phyloP scores from a whole-genome alignment of 805 yeast genomes.

The Groenewaldozyma salmanticensis region DNA sequence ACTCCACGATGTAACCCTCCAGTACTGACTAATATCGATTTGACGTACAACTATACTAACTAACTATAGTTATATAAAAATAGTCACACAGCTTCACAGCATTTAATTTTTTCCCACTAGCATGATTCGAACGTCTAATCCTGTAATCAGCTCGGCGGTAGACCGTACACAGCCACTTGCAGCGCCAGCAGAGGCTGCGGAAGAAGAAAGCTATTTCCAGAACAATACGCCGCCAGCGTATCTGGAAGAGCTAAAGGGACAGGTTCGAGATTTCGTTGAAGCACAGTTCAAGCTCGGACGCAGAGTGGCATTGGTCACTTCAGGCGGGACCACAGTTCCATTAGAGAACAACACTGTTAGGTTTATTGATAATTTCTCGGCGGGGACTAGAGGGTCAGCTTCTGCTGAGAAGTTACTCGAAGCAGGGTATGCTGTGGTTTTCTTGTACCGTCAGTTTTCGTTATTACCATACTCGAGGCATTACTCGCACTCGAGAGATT shows the following conservation, averaged over 20 bases:
- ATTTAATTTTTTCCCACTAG: too few species aligned
- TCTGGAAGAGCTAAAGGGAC: slow-evolving; percentile 47
- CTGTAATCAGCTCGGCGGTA: slow-evolving; percentile 40
- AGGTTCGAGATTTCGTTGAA: slow-evolving; percentile 52
- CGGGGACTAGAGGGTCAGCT: slow-evolving; percentile 96
- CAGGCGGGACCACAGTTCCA: slow-evolving; percentile 98
- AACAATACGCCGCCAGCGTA: slow-evolving; percentile 67
- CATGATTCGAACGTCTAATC: background rate
- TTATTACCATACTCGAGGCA: slow-evolving; percentile 88
- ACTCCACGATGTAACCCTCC: too few species aligned
- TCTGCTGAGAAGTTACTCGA: slow-evolving; percentile 87
- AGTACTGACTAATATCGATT: too few species aligned
- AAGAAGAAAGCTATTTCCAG: slow-evolving; percentile 69
- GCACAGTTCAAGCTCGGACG: slow-evolving; percentile 37
- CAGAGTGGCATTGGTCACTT: slow-evolving; percentile 72
- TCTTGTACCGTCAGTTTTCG: slow-evolving; percentile 86
- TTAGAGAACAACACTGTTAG: slow-evolving; percentile 93
- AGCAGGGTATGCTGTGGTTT: slow-evolving; percentile 83
- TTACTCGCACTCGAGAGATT: slow-evolving; percentile 69
- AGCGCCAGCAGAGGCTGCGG: slow-evolving; percentile 60
- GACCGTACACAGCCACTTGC: slow-evolving; percentile 67
- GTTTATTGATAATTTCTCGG: slow-evolving; percentile 92
- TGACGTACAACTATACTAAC: too few species aligned
- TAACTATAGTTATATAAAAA: too few species aligned
- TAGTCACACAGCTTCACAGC: too few species aligned